Percentiles rank a stretch among this genome's conserved stretches.
Conservation (phyloP, 768 basidiomycete species). For the Mycena epipterygia region DNA sequence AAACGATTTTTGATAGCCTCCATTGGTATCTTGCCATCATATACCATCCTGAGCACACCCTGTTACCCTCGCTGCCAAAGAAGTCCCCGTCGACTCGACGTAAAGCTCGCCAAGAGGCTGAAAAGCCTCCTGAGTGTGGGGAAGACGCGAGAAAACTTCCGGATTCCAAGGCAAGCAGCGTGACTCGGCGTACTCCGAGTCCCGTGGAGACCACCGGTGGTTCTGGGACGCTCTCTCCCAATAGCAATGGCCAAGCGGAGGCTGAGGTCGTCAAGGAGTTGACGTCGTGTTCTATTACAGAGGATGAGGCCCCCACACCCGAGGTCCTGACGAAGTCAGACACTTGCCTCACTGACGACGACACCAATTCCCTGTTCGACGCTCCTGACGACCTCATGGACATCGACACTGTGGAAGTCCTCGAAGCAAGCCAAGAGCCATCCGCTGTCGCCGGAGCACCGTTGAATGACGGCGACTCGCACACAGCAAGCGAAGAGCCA, state of each 20-base stretch:
- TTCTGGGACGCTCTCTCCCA: slow-evolving; percentile 25
- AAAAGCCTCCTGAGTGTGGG: slow-evolving; percentile 5
- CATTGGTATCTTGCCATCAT: slow-evolving; percentile 99
- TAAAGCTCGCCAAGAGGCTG: slow-evolving; percentile 27
- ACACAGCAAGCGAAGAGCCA: slow-evolving; percentile 22
- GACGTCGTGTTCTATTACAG: slow-evolving; percentile 22
- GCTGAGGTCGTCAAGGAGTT: slow-evolving; percentile 21
- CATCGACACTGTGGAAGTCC: not conserved
- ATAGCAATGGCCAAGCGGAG: slow-evolving; percentile 27
- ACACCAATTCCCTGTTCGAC: slow-evolving; percentile 17
- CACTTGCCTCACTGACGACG: slow-evolving; percentile 7
- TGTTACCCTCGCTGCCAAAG: slow-evolving; percentile 53
- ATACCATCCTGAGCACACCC: slow-evolving; percentile 78
- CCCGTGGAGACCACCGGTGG: slow-evolving; percentile 5
- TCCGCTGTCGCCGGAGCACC: not conserved
- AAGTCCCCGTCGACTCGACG: slow-evolving; percentile 33
- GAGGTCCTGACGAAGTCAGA: slow-evolving; percentile 4
- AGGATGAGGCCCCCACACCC: slow-evolving; percentile 12
- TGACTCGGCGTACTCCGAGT: slow-evolving; percentile 24
- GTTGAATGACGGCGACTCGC: slow-evolving; percentile 7
- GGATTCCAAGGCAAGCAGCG: slow-evolving; percentile 31
- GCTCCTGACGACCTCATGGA: not conserved
- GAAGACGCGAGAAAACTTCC: not conserved
- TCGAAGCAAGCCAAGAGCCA: not conserved
- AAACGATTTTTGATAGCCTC: slow-evolving; percentile 61